Percentiles rank a stretch among this genome's conserved stretches.
These are phyloP conservation scores for Platismatia glauca DNA, from an alignment of 495 filamentous ascomycete genomes.

Conservation along the genomic window DNA sequence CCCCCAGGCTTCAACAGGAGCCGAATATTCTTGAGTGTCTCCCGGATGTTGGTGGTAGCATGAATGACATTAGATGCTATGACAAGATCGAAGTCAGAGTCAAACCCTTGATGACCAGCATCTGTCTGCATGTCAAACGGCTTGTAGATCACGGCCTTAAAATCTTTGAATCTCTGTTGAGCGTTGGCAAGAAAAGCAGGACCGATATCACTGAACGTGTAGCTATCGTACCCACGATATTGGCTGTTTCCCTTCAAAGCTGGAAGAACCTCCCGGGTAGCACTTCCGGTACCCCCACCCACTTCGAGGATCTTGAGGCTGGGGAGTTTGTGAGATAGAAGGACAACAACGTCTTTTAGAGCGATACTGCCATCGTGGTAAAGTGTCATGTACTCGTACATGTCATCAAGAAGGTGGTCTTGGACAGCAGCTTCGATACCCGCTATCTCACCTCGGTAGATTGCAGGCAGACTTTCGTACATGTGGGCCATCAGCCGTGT, in stretches of 20 bases:
- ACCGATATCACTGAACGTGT: conserved; percentile 21
- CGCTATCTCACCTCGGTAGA: no score
- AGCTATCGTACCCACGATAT: background rate
- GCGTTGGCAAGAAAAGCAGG: background rate
- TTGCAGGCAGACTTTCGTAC: no score
- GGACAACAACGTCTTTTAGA: background rate
- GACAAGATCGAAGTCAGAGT: background rate
- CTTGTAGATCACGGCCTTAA: background rate
- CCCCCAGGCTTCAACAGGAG: background rate
- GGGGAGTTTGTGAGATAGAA: background rate
- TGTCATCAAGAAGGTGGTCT: no score
- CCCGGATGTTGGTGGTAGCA: background rate
- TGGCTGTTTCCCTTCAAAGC: background rate
- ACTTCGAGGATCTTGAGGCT: background rate
- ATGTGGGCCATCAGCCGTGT: no score
- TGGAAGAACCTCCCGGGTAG: background rate
- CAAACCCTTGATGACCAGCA: background rate
- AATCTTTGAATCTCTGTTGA: background rate
- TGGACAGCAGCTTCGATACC: no score
- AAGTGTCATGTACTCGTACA: no score
- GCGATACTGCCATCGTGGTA: no score
- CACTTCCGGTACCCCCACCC: background rate
- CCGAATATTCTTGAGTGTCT: background rate
- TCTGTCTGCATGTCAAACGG: background rate
- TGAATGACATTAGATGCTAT: background rate